Percentiles rank a stretch among this genome's conserved stretches.
phyloP scores from a whole-genome alignment of 2,329 filamentous ascomycete species.

The Aspergillus alliaceus region DNA sequence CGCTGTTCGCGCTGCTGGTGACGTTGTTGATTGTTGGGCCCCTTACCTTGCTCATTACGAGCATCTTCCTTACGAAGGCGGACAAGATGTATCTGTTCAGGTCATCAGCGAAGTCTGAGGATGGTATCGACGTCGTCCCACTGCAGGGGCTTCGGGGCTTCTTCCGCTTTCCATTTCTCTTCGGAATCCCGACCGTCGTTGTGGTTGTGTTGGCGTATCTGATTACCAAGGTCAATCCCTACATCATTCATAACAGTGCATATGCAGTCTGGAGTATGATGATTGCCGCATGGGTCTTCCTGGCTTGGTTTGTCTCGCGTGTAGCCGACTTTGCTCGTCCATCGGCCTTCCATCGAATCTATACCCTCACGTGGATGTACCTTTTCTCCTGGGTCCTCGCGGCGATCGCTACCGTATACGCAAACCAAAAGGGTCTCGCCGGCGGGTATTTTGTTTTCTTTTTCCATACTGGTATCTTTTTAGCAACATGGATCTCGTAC shows the following conservation, averaged over 20 bases:
- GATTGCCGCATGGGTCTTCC: conserved; percentile 73
- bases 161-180: conserved; percentile 77
- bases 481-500: conserved; percentile 73
- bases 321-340: conserved; percentile 78
- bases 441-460: conserved; percentile 81
- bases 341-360: conserved; percentile 80
- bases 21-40: conserved; percentile 79
- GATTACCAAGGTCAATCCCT: conserved; percentile 78
- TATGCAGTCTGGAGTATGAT: conserved; percentile 91
- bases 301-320: conserved; percentile 79
- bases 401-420: conserved; percentile 71
- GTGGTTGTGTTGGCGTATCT: conserved; percentile 73
- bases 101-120: conserved; percentile 61
- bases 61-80: conserved; percentile 65
- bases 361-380: conserved; percentile 83
- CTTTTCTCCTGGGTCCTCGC: conserved; percentile 70
- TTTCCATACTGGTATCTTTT: conserved; percentile 72
- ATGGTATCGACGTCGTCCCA: conserved; percentile 59
- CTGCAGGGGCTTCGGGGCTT: conserved; percentile 79
- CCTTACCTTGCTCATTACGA: conserved; percentile 67
- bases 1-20: conserved; percentile 84
- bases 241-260: conserved; percentile 85
- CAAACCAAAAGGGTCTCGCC: conserved; percentile 70
- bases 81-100: conserved; percentile 91
- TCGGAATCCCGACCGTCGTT: conserved; percentile 66